Evolutionary conservation across 805 yeast species (phyloP).

Genomic region (Metschnikowia gruessii): DNA sequence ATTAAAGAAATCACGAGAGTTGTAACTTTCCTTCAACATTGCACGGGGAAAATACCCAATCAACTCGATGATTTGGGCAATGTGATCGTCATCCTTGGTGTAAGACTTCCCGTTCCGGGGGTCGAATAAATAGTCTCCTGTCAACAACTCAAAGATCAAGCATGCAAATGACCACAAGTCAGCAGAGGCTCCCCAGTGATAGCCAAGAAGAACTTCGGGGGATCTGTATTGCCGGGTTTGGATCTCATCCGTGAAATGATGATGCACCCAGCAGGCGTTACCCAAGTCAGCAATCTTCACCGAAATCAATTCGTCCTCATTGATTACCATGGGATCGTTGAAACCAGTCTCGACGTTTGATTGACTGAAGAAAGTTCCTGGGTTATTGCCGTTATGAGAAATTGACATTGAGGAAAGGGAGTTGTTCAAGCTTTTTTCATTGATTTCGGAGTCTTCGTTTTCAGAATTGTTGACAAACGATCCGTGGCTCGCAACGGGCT

Average conservation of each 20-base stretch:
- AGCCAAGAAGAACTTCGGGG: constrained; percentile 59
- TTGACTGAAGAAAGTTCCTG: constrained; percentile 12
- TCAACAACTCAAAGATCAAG: constrained; percentile 54
- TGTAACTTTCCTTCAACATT: constrained; percentile 38
- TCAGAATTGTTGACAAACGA: constrained; percentile 19
- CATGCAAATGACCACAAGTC: constrained; percentile 63
- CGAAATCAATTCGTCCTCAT: constrained; percentile 45
- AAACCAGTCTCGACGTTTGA: constrained; percentile 8
- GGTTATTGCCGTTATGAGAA: constrained; percentile 23
- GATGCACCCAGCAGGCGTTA: constrained; percentile 62
- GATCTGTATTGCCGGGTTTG: constrained; percentile 68
- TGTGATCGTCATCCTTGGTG: constrained; percentile 57
- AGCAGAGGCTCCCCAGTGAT: constrained; percentile 60
- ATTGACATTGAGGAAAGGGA: constrained; percentile 45
- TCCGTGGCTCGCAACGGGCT: constrained; percentile 11
- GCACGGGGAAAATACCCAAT: constrained; percentile 41
- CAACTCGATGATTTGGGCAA: constrained; percentile 60
- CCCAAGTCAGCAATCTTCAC: constrained; percentile 70
- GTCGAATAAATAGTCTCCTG: constrained; percentile 61
- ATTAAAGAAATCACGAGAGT: constrained; percentile 22
- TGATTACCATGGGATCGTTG: constrained; percentile 20
- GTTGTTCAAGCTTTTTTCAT: constrained; percentile 32
- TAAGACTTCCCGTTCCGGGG: constrained; percentile 51
- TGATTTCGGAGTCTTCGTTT: constrained; percentile 15
- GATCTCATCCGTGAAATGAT: constrained; percentile 65